Evolutionary conservation across 805 yeast species (phyloP).

Genomic region (Lachancea sp.): DNA sequence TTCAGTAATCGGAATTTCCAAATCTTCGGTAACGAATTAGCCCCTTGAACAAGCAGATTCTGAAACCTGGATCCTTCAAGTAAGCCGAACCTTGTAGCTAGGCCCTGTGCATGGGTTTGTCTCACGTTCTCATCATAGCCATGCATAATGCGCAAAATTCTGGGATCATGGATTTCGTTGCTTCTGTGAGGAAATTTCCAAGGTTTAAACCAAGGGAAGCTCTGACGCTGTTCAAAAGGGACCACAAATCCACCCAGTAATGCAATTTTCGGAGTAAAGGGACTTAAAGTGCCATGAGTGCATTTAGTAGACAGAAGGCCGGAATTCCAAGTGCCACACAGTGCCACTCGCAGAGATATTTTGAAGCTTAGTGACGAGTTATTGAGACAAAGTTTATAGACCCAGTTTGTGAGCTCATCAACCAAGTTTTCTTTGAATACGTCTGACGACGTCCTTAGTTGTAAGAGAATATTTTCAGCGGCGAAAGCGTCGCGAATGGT

Average conservation of each 20-base stretch:
- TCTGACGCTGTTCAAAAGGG: constrained; percentile 21
- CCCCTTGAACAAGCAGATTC: constrained; percentile 29
- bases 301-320: constrained; percentile 15
- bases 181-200: constrained; percentile 21
- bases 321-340: constrained; percentile 23
- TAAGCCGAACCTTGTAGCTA: constrained; percentile 20
- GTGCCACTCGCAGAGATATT: constrained; percentile 19
- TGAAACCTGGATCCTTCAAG: constrained; percentile 39
- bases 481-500: constrained; percentile 16
- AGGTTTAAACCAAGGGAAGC: constrained; percentile 25
- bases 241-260: constrained; percentile 28
- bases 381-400: constrained; percentile 15
- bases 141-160: constrained; percentile 14
- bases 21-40: constrained; percentile 16
- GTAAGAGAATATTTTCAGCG: constrained; percentile 19
- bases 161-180: constrained; percentile 13
- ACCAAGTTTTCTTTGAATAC: constrained; percentile 21
- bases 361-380: constrained; percentile 9
- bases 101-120: constrained; percentile 12
- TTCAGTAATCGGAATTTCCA: constrained; percentile 19
- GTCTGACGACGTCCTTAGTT: constrained; percentile 20
- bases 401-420: constrained; percentile 24
- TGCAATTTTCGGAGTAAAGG: constrained; percentile 19
- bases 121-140: constrained; percentile 22
- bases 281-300: constrained; percentile 9